These are phyloP conservation scores for Furcasterigmium furcatum DNA, from an alignment of 2,329 filamentous ascomycete genomes.

Conservation along the genomic window DNA sequence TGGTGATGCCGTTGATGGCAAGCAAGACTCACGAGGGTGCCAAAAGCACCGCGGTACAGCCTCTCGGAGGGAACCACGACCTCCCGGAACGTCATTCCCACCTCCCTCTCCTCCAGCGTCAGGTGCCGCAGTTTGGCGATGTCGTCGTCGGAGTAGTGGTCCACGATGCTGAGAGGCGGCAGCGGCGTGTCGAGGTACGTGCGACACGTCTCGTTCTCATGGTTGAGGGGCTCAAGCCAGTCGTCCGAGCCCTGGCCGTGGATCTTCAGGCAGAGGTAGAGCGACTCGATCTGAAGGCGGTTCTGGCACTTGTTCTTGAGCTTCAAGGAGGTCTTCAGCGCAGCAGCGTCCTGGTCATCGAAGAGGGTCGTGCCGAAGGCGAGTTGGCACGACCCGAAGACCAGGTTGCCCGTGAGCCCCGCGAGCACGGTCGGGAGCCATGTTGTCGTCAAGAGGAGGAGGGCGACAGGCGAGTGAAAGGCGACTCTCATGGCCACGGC, in stretches of 20 bases:
- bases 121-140: slow-evolving; percentile 25
- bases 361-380: slow-evolving; percentile 24
- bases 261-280: slow-evolving; percentile 31
- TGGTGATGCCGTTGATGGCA: neutral
- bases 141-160: slow-evolving; percentile 27
- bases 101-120: slow-evolving; percentile 19
- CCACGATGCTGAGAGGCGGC: slow-evolving; percentile 28
- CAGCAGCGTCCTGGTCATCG: slow-evolving; percentile 18
- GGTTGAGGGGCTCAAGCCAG: slow-evolving; percentile 20
- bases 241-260: slow-evolving; percentile 25
- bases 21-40: slow-evolving; percentile 28
- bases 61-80: slow-evolving; percentile 27
- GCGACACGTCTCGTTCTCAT: slow-evolving; percentile 26
- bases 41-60: slow-evolving; percentile 29
- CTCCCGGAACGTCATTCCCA: slow-evolving; percentile 16
- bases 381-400: slow-evolving; percentile 27
- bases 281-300: slow-evolving; percentile 19
- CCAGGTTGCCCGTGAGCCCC: slow-evolving; percentile 11
- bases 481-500: neutral
- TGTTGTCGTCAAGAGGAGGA: neutral
- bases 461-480: neutral
- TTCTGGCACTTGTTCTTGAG: slow-evolving; percentile 23
- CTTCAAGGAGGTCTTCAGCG: slow-evolving; percentile 5
- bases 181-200: slow-evolving; percentile 17
- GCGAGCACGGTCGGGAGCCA: slow-evolving; percentile 6